Evolutionary conservation across 108 stramenopile genomes (phyloP).

Genomic region (Skeletonema grethae): DNA sequence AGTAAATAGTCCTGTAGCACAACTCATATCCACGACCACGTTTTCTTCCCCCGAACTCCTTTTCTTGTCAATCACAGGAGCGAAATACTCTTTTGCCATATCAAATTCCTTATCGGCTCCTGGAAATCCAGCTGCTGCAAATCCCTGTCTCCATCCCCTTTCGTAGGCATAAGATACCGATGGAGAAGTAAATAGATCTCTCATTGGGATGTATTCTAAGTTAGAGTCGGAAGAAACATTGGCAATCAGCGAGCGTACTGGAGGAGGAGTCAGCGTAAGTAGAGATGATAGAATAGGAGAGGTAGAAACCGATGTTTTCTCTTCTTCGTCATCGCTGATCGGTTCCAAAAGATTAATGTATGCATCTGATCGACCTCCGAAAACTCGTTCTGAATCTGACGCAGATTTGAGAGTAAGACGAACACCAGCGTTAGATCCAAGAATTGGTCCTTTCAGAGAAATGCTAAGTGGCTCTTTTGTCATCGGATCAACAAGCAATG

Average conservation of each 20-base stretch:
- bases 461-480: conserved; percentile 72
- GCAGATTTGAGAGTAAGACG: conserved; percentile 48
- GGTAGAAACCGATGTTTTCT: conserved; percentile 13
- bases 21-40: conserved; percentile 94
- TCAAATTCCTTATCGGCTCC: conserved; percentile 87
- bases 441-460: conserved; percentile 36
- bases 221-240: conserved; percentile 46
- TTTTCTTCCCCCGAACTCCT: conserved; percentile 3
- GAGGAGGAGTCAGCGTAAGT: conserved; percentile 65
- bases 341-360: conserved; percentile 75
- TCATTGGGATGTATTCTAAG: conserved; percentile 63
- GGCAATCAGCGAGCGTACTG: conserved; percentile 61
- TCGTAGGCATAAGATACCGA: conserved; percentile 92
- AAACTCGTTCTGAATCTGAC: conserved; percentile 37
- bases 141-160: conserved; percentile 93
- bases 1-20: conserved; percentile 93
- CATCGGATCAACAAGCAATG: conserved; percentile 71
- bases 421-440: conserved; percentile 44
- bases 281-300: conserved; percentile 42
- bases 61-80: conserved; percentile 51
- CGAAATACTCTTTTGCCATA: conserved; percentile 83
- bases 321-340: conserved; percentile 9
- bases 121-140: conserved; percentile 91
- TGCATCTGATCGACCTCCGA: conserved; percentile 61
- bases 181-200: conserved; percentile 90